Evolutionary conservation across 805 yeast genomes (phyloP), one percentile per base, ranked within the genome.

Genomic region (Ogataea ramenticola): DNA sequence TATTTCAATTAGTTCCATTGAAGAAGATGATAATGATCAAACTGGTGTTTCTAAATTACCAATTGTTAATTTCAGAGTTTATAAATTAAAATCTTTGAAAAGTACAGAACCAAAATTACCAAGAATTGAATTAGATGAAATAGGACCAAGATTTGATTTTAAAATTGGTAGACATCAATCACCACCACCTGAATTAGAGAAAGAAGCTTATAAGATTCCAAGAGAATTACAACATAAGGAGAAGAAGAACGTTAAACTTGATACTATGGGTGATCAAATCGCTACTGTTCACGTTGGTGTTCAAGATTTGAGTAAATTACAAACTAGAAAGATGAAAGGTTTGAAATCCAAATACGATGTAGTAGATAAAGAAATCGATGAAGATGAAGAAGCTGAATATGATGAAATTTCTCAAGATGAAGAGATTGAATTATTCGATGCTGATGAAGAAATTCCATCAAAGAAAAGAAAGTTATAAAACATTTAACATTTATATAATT

Each of bases 261-360:
- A 93, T 63, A 57, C 72, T 44, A 77, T 93, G 86, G 99, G 99
- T 69, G 99, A 93, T 65, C 88, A 91, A 79, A 75, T 93, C 49
- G 99, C 97, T 56, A 86, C 91, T 68, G 80, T 93, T 57, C 99
- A 93, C 63, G 85, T 93, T 66, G 97, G 96, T 67, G 82, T 82
- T 64, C 99, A 93, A 72, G 98, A 93, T 64, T 72, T 93, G 64
- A 74, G 77, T 60, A 82, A 82, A 64, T 66, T 93, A 62, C 99
- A 93, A 70, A 91, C 99, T 6, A 80, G 99, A 69, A 93, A 93
- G 80, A 88, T 93, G 96, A 93, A 93, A 75, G 99, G 99, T 64
- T 74, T 93, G 60, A 93, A 93, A 70, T 74, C 86, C 44, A 79
- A 77, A 62, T 90, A 75, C 56, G 96, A 90, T 62, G 96, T 87